Base-by-base conservation (phyloP, 805 yeast species). In the Yamadazyma scolyti region DNA sequence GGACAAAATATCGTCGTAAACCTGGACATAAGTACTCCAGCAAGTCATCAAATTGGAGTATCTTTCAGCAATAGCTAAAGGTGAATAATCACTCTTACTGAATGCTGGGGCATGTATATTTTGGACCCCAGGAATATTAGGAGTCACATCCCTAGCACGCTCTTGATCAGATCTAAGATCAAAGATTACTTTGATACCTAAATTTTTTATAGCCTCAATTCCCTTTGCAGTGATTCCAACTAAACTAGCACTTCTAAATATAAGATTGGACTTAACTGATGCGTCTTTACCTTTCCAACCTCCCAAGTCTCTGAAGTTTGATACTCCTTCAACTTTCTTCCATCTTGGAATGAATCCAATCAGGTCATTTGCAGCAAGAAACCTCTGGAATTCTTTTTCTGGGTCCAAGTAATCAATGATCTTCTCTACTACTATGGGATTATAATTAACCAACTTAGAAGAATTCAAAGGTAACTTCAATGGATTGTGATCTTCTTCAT, bases 261-360 rank as follows among this genome's bases (percentile, higher is more conserved):
- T 45, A 5, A 69, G 30, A 8, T 78, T 75, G 3, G 79, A 67
- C 41, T 65, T 71, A 4, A 80, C 82, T 43, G 54, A 43, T 5
- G 71, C 68, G 16, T 32, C 31, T 6, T 41, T 40, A 0, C 76
- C 56, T 31, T 54, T 58, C 75, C 82, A 86, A 9, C 94, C 95
- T 2, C 95, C 96, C 34, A 80, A 50, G 47, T 87, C 95, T 40
- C 96, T 66, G 46, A 84, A 81, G 46, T 86, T 86, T 23, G 71
- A 54, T 13, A 84, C 72, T 0, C 88, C 89, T 5, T 80, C 83
- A 13, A 84, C 68, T 0, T 54, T 30, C 41, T 75, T 75, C 80
- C 83, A 79, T 36, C 89, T 59, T 2, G 75, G 56, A 13, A 61
- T 44, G n/a, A 53, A 49, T 4, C 68, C 69, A 3, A 76, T 53